Base-by-base conservation (phyloP, 2,329 filamentous ascomycete genomes). In the Alternaria hordeiaustralica region DNA sequence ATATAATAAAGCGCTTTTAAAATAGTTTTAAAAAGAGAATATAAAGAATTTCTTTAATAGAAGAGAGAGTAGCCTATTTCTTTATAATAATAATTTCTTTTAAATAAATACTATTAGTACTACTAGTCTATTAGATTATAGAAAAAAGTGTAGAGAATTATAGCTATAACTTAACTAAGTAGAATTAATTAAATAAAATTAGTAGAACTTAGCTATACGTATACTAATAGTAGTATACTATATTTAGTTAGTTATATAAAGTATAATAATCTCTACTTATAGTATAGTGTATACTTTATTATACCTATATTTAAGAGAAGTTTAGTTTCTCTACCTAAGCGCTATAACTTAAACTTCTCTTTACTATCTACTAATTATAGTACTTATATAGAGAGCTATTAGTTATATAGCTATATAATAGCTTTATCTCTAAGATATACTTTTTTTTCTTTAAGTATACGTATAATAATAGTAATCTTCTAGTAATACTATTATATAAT, bases 1-100 rank as follows among this genome's bases (percentile, higher is more conserved):
- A 23, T 68, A 49, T 53, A 68, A 68, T 44, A 43, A 60, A 26
- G 61, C 25, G 21, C 56, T 68, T 33, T 44, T 66, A 25, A 45
- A 58, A 33, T 66, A 59, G 61, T 64, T 64, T 58, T 15, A 25
- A 15, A 9, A 60, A 15, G 5, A 18, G 11, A 12, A 46, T 46
- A 12, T 46, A 12, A 1, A 46, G 44, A 15, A 25, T 46, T 25
- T 46, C 21, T 46, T 25, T 46, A 25, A 46, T 12, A 46, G 44
- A 46, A 15, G 4, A 46, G 8, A 46, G 0, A 46, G 8, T 46
- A 9, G 44, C 2, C 4, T 46, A 15, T 25, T 2, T 46, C 1
- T 46, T 46, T 25, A 46, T 12, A 46, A 46, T 13, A 46, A 46
- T 15, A 46, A 46, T 46, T 8, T 25, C 3, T 15, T 46, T 25